Evolutionary conservation across 2,329 filamentous ascomycete genomes (phyloP), one percentile per base, ranked within the genome.

Genomic region (Fusarium marasasianum): DNA sequence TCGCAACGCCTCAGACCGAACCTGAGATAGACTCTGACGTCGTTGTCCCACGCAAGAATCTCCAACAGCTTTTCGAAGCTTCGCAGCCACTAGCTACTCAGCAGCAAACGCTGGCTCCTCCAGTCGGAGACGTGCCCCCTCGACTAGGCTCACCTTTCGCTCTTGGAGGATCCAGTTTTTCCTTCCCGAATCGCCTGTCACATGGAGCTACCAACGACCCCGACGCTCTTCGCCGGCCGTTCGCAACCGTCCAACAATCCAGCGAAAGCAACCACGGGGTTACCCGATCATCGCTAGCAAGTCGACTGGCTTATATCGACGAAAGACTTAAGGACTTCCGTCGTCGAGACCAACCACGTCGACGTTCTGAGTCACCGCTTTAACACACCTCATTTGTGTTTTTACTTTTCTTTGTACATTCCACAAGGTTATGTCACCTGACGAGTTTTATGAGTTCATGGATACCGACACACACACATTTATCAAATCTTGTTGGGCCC

Each of bases 121-220:
- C 84, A 12, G 77, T 79, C 3, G 79, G 79, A 6, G 72, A 74
- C 44, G 82, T 82, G 4, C 86, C 85, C 45, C 83, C 85, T 20
- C 86, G 89, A 12, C 84, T 92, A 8, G 88, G 90, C 37, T 92
- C 90, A 10, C 90, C 90, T 0, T 91, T 92, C 71, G 82, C 85
- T 13, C 84, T 84, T 40, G 79, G 84, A 15, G 83, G 80, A 63
- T 84, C 86, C 18, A 90, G 87, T 79, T 86, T 89, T 76, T 91
- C 90, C 51, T 90, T 91, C 71, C 90, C 90, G n/a, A 89, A 88
- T 66, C 86, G 90, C 45, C 79, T 87, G 37, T 86, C 85, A 38
- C 86, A 87, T 72, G 83, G 85, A 6, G 81, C 82, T 18, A 83
- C 82, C 45, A 82, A 89, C 40, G 85, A 87, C 54, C 75, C 85